Evolutionary conservation across 805 yeast genomes (phyloP).

Genomic region (Kodamaea hsintzibuensis): DNA sequence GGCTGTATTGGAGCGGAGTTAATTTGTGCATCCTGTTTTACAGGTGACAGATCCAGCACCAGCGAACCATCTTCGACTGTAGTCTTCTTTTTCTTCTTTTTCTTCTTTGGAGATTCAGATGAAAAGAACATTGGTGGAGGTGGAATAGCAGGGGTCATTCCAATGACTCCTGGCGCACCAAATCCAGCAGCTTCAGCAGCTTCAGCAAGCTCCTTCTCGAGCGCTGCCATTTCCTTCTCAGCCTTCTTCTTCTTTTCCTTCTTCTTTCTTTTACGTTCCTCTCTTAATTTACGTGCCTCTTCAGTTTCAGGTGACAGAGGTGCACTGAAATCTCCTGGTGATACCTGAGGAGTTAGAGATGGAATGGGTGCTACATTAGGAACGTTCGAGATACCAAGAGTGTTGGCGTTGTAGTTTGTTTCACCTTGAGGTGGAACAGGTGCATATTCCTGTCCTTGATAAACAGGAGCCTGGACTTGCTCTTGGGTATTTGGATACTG

Average conservation of each 20-base stretch:
- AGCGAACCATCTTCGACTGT: neutral
- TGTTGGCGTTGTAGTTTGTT: neutral
- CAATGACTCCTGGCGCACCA: slow-evolving; percentile 3
- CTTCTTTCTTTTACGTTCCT: slow-evolving; percentile 16
- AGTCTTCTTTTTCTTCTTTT: slow-evolving; percentile 16
- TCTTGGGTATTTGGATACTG: neutral
- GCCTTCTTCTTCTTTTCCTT: slow-evolving; percentile 19
- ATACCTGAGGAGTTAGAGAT: neutral
- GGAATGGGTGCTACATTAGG: neutral
- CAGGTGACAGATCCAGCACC: slow-evolving; percentile 2
- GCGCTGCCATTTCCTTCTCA: slow-evolving; percentile 11
- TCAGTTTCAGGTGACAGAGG: slow-evolving; percentile 7
- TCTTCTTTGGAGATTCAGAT: slow-evolving; percentile 12
- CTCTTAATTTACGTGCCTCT: slow-evolving; percentile 13
- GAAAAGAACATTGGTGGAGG: slow-evolving; percentile 15
- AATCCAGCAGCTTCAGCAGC: slow-evolving; percentile 13
- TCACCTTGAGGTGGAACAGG: neutral
- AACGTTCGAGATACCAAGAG: neutral
- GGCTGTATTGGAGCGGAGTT: neutral
- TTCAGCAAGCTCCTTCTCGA: slow-evolving; percentile 11
- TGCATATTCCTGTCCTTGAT: neutral
- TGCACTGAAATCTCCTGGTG: slow-evolving; percentile 1
- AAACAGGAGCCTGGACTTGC: neutral
- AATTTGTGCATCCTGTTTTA: neutral
- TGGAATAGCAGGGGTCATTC: slow-evolving; percentile 7